Conservation (phyloP, 345 rosid species). For the Heritiera fomes region DNA sequence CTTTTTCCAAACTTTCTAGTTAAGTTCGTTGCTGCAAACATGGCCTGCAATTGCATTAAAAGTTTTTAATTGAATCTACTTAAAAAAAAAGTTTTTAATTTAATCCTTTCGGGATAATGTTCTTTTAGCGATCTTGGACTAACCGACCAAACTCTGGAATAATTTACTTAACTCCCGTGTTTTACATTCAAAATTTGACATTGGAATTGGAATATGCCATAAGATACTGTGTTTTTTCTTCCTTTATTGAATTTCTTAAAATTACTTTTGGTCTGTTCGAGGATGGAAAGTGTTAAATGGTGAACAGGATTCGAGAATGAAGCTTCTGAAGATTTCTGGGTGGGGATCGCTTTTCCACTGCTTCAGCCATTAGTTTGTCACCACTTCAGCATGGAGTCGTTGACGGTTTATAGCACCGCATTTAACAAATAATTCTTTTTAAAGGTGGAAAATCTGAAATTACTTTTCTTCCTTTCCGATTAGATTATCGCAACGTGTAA, state of each 20-base stretch:
- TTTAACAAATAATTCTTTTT: neutral
- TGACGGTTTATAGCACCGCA: neutral
- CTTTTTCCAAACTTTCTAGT: neutral
- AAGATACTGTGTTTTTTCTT: neutral
- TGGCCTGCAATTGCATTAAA: neutral
- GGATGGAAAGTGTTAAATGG: neutral
- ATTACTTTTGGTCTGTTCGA: neutral
- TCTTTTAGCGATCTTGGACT: neutral
- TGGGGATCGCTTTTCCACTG: neutral
- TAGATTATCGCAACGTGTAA: neutral
- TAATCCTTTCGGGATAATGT: neutral
- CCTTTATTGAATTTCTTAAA: neutral
- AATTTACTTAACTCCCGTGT: neutral
- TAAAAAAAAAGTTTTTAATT: too few relatives aligned
- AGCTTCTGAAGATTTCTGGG: neutral
- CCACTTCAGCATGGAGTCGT: neutral
- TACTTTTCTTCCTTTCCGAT: neutral
- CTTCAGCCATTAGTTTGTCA: neutral
- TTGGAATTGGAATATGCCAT: too few relatives aligned
- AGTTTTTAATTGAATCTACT: too few relatives aligned
- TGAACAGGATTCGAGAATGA: neutral
- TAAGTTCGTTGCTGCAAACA: slow-evolving; percentile 24
- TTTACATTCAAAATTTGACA: too few relatives aligned
- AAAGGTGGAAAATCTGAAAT: neutral
- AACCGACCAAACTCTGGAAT: neutral